Evolutionary conservation across 192 early-diverging fungal species (phyloP).

Genomic region (Rhizophagus clarus): DNA sequence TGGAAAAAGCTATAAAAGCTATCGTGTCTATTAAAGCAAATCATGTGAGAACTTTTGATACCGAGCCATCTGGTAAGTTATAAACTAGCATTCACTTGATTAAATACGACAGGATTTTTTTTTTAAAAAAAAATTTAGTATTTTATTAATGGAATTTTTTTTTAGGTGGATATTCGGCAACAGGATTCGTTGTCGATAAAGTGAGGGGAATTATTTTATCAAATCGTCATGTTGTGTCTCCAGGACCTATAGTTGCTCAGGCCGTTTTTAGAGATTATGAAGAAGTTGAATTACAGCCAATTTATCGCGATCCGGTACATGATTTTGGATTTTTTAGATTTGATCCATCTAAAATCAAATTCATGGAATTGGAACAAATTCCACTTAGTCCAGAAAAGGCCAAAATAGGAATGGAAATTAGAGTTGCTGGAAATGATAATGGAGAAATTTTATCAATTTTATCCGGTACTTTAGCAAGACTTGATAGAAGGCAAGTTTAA

Average conservation of each 20-base stretch:
- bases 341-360: slow-evolving; percentile 66
- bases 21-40: slow-evolving; percentile 78
- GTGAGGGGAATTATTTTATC: slow-evolving; percentile 72
- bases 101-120: too few species aligned
- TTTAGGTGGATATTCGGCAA: slow-evolving; percentile 59
- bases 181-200: slow-evolving; percentile 82
- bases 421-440: slow-evolving; percentile 79
- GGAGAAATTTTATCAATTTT: slow-evolving; percentile 80
- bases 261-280: slow-evolving; percentile 75
- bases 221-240: slow-evolving; percentile 77
- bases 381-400: slow-evolving; percentile 66
- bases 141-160: too few species aligned
- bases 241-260: slow-evolving; percentile 72
- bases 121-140: too few species aligned
- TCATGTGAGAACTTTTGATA: slow-evolving; percentile 77
- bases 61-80: slow-evolving; percentile 69
- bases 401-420: slow-evolving; percentile 73
- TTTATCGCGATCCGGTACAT: slow-evolving; percentile 82
- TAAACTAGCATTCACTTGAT: neutral
- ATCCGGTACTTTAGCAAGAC: slow-evolving; percentile 69
- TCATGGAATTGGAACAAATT: slow-evolving; percentile 70
- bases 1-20: slow-evolving; percentile 74
- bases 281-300: slow-evolving; percentile 68
- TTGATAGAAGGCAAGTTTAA: slow-evolving; percentile 58
- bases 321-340: slow-evolving; percentile 85